Base-by-base conservation (phyloP, 1,139 yeast genomes). In the Lodderomyces parapsilosis region DNA sequence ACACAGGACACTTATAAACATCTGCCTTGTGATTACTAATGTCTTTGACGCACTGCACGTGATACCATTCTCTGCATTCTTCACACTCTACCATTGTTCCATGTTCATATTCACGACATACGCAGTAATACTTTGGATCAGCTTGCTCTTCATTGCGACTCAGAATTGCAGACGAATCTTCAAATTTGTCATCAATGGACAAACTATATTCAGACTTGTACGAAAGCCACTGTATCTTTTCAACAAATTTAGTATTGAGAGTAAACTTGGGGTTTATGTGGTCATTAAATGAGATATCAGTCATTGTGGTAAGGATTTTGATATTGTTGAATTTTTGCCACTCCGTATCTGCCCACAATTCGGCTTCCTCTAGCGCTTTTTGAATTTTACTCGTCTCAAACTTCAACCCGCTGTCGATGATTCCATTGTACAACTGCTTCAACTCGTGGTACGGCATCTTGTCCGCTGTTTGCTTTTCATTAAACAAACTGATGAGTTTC, bases 41-140 rank as follows among this genome's bases (percentile, higher is more conserved):
- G 6, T 19, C 25, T 18, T 34, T 35, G 34, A 88, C 69, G 62
- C 96, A 89, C 28, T 67, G 69, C 41, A 78, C 76, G 58, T 88
- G 96, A 58, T 80, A 88, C 94, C 94, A 86, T 56, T 87, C 95
- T 41, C 78, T 75, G 60, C 96, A 88, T 23, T 60, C 61, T 49
- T 85, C 94, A 63, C 96, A 89, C 52, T 83, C 88, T 39, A 86
- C 78, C 95, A 88, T 86, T 0, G 77, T 69, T 1, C 90, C 93
- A 45, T 72, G 74, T 54, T 86, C 95, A 18, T 68, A 66, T 44
- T 74, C 78, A 36, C 95, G 76, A 60, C 96, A 88, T 41, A 83
- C 63, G 58, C 96, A 88, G 57, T 83, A 87, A 23, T 60, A 65
- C 33, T 53, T 59, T 32, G 53, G 50, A 33, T 43, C 49, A 8